Base-by-base conservation (phyloP, 2,329 filamentous ascomycete genomes). In the Hymenoscyphus linearis region DNA sequence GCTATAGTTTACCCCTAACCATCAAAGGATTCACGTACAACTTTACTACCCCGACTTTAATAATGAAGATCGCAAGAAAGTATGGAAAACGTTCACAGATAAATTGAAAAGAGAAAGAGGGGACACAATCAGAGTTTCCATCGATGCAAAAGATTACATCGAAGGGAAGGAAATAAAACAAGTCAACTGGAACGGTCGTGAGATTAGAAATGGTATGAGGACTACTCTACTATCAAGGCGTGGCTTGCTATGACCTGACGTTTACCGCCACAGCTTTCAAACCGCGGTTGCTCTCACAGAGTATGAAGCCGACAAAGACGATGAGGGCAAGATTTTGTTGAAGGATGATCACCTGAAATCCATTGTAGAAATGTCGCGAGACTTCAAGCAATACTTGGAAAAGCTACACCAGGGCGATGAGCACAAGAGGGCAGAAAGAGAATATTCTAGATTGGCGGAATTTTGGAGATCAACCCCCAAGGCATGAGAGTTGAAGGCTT, bases 1-100 rank as follows among this genome's bases (percentile, higher is more conserved):
- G 14, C n/a, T 16, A 10, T 13, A n/a, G 13, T 40, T 16, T 7
- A 5, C 5, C 16, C 2, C 37, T 40, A 14, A 40, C 18, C 3
- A n/a, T 7, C 37, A 18, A 36, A 40, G 73, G 14, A 72, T 75
- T 57, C 72, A 74, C 35, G 18, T 53, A 1, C 52, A 40, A 26
- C 31, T 59, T 4, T 54, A 53, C 13, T 59, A 59, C 16, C 14
- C 14, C 3, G 57, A 40, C 6, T 44, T 59, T 26, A 52, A 22
- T 1, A 40, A 58, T 16, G 14, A 31, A 4, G 37, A 52, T 12
- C 56, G 56, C 14, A 10, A 35, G 12, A 34, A 26, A 31, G 44
- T 58, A 9, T 58, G 56, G 56, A 50, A 58, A 12, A 3, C 56
- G 2, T 52, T 58, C 16, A 52, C 35, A 10, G 44, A 35, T 5